Evolutionary conservation across 176 grass and related monocot genomes (phyloP).

Genomic region (Triticum monococcum): DNA sequence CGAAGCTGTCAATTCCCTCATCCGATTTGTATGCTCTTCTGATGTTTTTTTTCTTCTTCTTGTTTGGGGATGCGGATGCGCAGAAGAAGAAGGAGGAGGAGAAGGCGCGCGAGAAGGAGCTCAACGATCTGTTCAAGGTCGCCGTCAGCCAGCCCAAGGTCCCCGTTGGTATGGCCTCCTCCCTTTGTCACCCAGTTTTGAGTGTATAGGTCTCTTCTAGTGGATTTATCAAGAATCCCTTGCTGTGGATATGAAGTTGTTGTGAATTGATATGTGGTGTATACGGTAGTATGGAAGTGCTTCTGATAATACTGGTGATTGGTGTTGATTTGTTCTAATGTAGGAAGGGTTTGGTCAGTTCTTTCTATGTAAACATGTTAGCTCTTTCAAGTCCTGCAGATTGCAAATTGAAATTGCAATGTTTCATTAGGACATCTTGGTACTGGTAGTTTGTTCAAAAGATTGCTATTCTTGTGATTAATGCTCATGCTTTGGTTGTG

Average conservation of each 20-base stretch:
- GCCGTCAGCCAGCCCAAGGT: slow-evolving; percentile 99
- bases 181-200: not conserved
- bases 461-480: not conserved
- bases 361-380: not conserved
- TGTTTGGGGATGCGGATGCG: slow-evolving; percentile 11
- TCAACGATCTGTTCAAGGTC: slow-evolving; percentile 97
- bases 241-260: not conserved
- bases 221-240: not conserved
- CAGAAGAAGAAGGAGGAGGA: slow-evolving; percentile 99
- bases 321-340: not conserved
- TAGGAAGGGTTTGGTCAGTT: not conserved
- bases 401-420: not conserved
- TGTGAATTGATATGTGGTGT: not conserved
- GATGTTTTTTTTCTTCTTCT: not conserved
- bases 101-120: slow-evolving; percentile 92
- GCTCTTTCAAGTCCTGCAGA: not conserved
- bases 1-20: not conserved
- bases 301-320: not conserved
- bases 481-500: slow-evolving; percentile 14
- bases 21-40: slow-evolving; percentile 25
- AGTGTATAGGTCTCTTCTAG: not conserved
- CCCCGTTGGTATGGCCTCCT: slow-evolving; percentile 67
- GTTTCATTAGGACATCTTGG: not conserved
- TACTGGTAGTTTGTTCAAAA: not conserved
- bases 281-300: not conserved